A percentile compares a stretch with the other conserved stretches of the same genome.
Evolutionary conservation across 2,329 filamentous ascomycete genomes (phyloP).

Genomic region (Knufia petricola): DNA sequence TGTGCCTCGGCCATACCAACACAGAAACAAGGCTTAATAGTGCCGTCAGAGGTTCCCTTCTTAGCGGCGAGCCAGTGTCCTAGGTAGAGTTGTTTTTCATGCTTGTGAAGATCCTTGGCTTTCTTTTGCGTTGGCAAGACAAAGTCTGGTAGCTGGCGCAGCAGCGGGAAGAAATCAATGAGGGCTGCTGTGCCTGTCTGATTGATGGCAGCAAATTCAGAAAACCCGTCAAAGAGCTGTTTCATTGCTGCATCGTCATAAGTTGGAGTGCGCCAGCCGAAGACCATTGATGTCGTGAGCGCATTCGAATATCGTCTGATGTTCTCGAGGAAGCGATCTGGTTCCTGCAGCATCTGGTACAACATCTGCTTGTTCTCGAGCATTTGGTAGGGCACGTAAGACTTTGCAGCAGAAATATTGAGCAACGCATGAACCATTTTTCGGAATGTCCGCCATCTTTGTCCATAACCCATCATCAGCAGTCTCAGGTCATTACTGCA

Average conservation of each 20-base stretch:
- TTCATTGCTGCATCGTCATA: slow-evolving; percentile 35
- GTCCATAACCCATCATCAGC: slow-evolving; percentile 28
- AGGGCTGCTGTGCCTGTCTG: slow-evolving; percentile 35
- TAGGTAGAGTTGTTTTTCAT: slow-evolving; percentile 36
- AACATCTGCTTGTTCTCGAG: slow-evolving; percentile 49
- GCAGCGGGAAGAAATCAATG: slow-evolving; percentile 38
- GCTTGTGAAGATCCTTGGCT: slow-evolving; percentile 33
- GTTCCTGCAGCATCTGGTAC: slow-evolving; percentile 37
- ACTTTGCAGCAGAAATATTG: slow-evolving; percentile 37
- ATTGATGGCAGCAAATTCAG: slow-evolving; percentile 35
- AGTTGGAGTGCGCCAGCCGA: slow-evolving; percentile 36
- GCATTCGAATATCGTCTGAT: slow-evolving; percentile 42
- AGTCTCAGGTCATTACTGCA: slow-evolving; percentile 25
- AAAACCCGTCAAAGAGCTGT: slow-evolving; percentile 36
- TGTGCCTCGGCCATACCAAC: slow-evolving; percentile 19
- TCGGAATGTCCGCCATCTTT: slow-evolving; percentile 25
- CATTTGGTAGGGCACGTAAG: slow-evolving; percentile 47
- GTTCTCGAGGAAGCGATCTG: slow-evolving; percentile 35
- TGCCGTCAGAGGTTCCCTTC: slow-evolving; percentile 20
- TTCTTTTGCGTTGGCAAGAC: slow-evolving; percentile 29
- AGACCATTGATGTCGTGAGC: slow-evolving; percentile 42
- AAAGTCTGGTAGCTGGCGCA: slow-evolving; percentile 38
- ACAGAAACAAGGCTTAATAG: slow-evolving; percentile 26
- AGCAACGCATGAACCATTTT: slow-evolving; percentile 38
- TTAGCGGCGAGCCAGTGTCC: slow-evolving; percentile 36